Evolutionary conservation across 2,329 filamentous ascomycete genomes (phyloP).

Genomic region (Botrytis deweyae): DNA sequence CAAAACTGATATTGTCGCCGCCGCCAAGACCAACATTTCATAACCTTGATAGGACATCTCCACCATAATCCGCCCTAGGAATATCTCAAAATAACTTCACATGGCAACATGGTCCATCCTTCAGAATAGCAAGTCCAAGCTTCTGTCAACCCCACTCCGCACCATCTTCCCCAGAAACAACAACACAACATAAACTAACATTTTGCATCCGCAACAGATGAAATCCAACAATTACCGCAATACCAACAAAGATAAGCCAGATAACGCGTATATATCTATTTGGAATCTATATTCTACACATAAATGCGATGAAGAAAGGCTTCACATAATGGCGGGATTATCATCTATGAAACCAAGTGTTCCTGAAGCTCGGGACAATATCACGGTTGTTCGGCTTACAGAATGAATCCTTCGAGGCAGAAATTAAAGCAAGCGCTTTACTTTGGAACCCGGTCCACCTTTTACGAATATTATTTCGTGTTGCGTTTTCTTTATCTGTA

Average conservation of each 20-base stretch:
- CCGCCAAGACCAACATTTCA: background rate
- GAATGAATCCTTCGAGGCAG: background rate
- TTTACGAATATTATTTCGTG: background rate
- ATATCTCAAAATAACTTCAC: conserved; percentile 15
- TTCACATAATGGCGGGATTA: background rate
- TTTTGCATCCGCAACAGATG: background rate
- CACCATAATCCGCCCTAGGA: background rate
- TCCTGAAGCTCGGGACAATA: background rate
- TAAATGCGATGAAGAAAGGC: background rate
- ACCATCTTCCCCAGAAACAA: background rate
- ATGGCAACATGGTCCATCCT: conserved; percentile 8
- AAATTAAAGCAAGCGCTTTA: conserved; percentile 2
- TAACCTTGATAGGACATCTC: background rate
- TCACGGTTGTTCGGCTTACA: background rate
- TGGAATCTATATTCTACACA: background rate
- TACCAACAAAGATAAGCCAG: background rate
- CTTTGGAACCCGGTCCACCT: background rate
- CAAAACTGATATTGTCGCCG: background rate
- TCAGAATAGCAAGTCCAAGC: conserved; percentile 11
- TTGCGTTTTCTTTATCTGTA: background rate
- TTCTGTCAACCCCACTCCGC: conserved; percentile 8
- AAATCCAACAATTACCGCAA: background rate
- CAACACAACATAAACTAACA: background rate
- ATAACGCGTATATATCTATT: background rate
- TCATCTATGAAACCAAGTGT: background rate